A percentile compares a stretch with the other conserved stretches of the same genome.
These are phyloP conservation scores for Didymella glomerata DNA, from an alignment of 2,329 filamentous ascomycete genomes.

Conservation along the genomic window DNA sequence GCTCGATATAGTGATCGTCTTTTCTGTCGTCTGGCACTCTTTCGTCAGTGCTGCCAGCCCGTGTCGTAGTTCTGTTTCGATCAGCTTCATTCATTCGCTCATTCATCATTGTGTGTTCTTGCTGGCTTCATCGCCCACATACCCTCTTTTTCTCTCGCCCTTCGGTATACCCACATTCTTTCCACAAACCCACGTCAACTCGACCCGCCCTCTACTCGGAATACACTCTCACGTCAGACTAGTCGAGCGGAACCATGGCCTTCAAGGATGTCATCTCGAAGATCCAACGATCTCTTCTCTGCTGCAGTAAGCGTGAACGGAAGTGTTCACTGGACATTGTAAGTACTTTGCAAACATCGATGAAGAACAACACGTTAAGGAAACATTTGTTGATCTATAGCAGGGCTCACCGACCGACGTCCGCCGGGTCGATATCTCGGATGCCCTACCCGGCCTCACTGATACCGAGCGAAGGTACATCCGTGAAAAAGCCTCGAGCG, in stretches of 20 bases:
- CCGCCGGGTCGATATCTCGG: constrained; percentile 40
- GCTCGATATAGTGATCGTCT: constrained; percentile 12
- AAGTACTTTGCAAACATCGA: constrained; percentile 1
- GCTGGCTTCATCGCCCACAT: constrained; percentile 23
- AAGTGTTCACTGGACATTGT: constrained; percentile 38
- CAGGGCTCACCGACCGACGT: constrained; percentile 45
- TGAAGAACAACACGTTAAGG: neutral
- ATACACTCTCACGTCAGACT: constrained; percentile 1
- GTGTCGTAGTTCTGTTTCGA: constrained; percentile 7
- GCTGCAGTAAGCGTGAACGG: constrained; percentile 33
- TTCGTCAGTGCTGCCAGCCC: constrained; percentile 14
- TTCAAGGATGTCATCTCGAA: constrained; percentile 35
- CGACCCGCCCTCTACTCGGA: neutral
- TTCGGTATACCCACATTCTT: constrained; percentile 18
- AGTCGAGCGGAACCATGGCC: constrained; percentile 27
- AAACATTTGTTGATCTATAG: neutral
- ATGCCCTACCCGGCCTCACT: constrained; percentile 41
- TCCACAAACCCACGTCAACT: constrained; percentile 1
- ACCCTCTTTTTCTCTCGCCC: constrained; percentile 21
- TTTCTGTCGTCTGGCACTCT: constrained; percentile 12
- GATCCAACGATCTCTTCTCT: constrained; percentile 36
- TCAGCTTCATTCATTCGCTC: constrained; percentile 3
- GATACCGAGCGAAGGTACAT: constrained; percentile 40
- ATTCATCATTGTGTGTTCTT: constrained; percentile 14
- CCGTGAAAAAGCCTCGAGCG: constrained; percentile 43